Conservation (phyloP, 352 stramenopile genomes). For the Globisporangium echinulatum region DNA sequence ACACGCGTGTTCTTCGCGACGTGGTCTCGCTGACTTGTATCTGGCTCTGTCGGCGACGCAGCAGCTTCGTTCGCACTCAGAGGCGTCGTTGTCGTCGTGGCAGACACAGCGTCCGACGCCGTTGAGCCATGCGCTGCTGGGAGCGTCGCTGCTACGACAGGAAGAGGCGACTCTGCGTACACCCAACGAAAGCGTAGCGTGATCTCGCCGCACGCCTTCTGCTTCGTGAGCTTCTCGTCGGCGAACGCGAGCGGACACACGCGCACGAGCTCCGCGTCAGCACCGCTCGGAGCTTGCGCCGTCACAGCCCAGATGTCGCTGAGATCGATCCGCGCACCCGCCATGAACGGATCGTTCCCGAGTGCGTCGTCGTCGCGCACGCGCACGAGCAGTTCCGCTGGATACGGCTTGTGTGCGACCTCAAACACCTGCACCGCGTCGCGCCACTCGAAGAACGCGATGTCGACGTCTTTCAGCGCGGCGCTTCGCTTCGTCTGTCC, state of each 20-base stretch:
- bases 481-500: slow-evolving; percentile 22
- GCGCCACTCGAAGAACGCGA: slow-evolving; percentile 42
- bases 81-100: not conserved
- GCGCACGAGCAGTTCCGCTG: slow-evolving; percentile 20
- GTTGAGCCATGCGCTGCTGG: too few species aligned
- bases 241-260: slow-evolving; percentile 25
- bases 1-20: slow-evolving; percentile 1
- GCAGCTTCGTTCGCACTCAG: too few species aligned
- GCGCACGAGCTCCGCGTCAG: slow-evolving; percentile 23
- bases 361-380: slow-evolving; percentile 39
- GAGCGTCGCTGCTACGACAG: slow-evolving; percentile 1
- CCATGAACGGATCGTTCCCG: slow-evolving; percentile 37
- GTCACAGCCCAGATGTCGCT: slow-evolving; percentile 21
- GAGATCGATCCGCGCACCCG: slow-evolving; percentile 25
- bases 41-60: not conserved
- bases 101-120: too few species aligned
- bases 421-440: slow-evolving; percentile 37
- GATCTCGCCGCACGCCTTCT: slow-evolving; percentile 27
- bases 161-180: slow-evolving; percentile 22
- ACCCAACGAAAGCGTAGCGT: slow-evolving; percentile 36
- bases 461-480: slow-evolving; percentile 29
- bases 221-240: slow-evolving; percentile 35
- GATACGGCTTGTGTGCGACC: slow-evolving; percentile 26
- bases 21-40: not conserved
- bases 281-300: not conserved